Evolutionary conservation across 768 basidiomycete genomes (phyloP), one percentile per base, ranked within the genome.

Genomic region (Pholiota microspora): DNA sequence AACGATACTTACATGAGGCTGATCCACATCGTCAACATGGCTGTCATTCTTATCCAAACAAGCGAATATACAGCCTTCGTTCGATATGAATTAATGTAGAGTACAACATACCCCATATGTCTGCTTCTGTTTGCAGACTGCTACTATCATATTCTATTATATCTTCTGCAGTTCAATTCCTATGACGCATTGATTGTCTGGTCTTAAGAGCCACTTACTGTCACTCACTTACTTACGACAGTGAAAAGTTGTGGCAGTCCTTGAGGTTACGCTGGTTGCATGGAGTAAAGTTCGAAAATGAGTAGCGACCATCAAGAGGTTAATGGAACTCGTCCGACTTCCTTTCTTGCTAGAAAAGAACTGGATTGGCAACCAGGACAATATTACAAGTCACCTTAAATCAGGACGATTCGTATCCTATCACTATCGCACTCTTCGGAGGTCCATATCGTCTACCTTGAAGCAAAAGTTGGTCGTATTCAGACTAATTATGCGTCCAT

Each of bases 331-430:
- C 28, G n/a, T 42, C 40, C 34, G 42, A 35, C 31, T 24, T 24
- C 21, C 18, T 50, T 24, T 29, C 49, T 35, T n/a, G 38, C 23
- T 42, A 44, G 35, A 50, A 45, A 42, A 34, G 40, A 31, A 40
- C 36, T 55, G 54, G 42, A 44, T 50, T 50, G 55, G 50, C 24
- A 56, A 56, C 34, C 29, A 51, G 50, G 49, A 49, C 24, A 50
- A 50, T 55, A 49, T 48, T 55, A 49, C 54, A 55, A 42, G 54
- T 51, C 35, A 56, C 55, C 45, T 51, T 45, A 48, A 47, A 29
- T 16, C 18, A 15, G 46, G 28, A 34, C 12, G 24, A 13, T 23
- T 7, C 32, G 13, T 31, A 25, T 6, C n/a, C 16, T n/a, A 42
- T 42, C n/a, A 36, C 35, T 36, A 13, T 36, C n/a, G 4, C 35